Evolutionary conservation across 2,329 filamentous ascomycete genomes (phyloP).

Genomic region (Microdochium trichocladiopsis): DNA sequence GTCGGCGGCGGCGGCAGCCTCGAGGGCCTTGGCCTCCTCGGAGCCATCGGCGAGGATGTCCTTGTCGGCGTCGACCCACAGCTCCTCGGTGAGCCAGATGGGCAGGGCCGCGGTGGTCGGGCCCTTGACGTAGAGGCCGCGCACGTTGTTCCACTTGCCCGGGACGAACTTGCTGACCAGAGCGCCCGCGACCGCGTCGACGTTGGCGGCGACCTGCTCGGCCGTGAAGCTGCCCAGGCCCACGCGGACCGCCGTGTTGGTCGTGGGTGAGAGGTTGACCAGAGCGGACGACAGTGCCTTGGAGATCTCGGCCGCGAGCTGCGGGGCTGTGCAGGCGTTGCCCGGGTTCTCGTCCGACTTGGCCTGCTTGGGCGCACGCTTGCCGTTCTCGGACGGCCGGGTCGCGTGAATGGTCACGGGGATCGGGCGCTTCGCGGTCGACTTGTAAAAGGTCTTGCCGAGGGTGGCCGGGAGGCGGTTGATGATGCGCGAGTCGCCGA

Average conservation of each 20-base stretch:
- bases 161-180: slow-evolving; percentile 76
- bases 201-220: slow-evolving; percentile 73
- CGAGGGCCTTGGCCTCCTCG: slow-evolving; percentile 36
- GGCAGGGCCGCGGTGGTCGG: slow-evolving; percentile 82
- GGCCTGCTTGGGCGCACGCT: slow-evolving; percentile 43
- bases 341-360: slow-evolving; percentile 36
- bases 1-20: slow-evolving; percentile 14
- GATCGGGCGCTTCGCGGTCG: slow-evolving; percentile 75
- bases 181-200: slow-evolving; percentile 61
- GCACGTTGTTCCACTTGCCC: slow-evolving; percentile 82
- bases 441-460: slow-evolving; percentile 90
- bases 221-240: slow-evolving; percentile 69
- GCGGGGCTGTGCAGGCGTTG: slow-evolving; percentile 48
- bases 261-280: slow-evolving; percentile 70
- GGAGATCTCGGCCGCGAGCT: slow-evolving; percentile 75
- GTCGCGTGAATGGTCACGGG: slow-evolving; percentile 66
- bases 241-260: slow-evolving; percentile 74
- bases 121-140: slow-evolving; percentile 83
- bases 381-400: slow-evolving; percentile 52
- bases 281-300: slow-evolving; percentile 71
- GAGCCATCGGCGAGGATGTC: slow-evolving; percentile 56
- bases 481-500: slow-evolving; percentile 83
- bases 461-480: slow-evolving; percentile 67
- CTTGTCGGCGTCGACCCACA: slow-evolving; percentile 76
- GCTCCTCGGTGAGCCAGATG: slow-evolving; percentile 88